These are phyloP conservation scores for Phytophthora quininea DNA, from an alignment of 352 stramenopile genomes.

Conservation along the genomic window DNA sequence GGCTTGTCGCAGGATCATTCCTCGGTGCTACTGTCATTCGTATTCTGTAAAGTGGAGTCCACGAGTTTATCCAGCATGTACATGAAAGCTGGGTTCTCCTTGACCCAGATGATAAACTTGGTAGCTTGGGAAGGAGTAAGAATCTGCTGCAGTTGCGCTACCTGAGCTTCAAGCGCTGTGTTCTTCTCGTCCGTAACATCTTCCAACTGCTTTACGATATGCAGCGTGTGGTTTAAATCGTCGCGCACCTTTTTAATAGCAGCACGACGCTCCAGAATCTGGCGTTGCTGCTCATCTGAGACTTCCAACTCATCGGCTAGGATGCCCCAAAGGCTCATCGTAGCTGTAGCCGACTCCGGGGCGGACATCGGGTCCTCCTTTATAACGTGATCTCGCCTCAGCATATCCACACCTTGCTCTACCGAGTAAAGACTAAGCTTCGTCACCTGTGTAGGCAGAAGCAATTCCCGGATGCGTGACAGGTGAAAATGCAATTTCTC, in stretches of 20 bases:
- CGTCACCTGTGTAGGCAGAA: slow-evolving; percentile 80
- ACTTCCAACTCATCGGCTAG: slow-evolving; percentile 71
- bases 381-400: slow-evolving; percentile 62
- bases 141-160: slow-evolving; percentile 73
- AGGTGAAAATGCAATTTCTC: slow-evolving; percentile 82
- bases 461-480: slow-evolving; percentile 67
- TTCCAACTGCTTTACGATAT: slow-evolving; percentile 72
- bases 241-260: slow-evolving; percentile 71
- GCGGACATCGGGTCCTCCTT: slow-evolving; percentile 61
- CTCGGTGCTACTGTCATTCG: slow-evolving; percentile 15
- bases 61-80: slow-evolving; percentile 88
- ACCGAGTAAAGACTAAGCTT: slow-evolving; percentile 82
- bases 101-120: slow-evolving; percentile 90
- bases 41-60: slow-evolving; percentile 60
- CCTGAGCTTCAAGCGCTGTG: slow-evolving; percentile 72
- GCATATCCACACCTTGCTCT: slow-evolving; percentile 69
- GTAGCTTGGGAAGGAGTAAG: slow-evolving; percentile 78
- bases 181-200: slow-evolving; percentile 82
- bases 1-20: slow-evolving; percentile 18
- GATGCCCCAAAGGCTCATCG: slow-evolving; percentile 78
- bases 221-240: slow-evolving; percentile 74
- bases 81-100: slow-evolving; percentile 87
- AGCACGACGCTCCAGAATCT: slow-evolving; percentile 64
- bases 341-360: slow-evolving; percentile 51
- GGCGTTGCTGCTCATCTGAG: slow-evolving; percentile 69